Base-by-base conservation (phyloP, 768 basidiomycete species). In the Mrakia blollopis region DNA sequence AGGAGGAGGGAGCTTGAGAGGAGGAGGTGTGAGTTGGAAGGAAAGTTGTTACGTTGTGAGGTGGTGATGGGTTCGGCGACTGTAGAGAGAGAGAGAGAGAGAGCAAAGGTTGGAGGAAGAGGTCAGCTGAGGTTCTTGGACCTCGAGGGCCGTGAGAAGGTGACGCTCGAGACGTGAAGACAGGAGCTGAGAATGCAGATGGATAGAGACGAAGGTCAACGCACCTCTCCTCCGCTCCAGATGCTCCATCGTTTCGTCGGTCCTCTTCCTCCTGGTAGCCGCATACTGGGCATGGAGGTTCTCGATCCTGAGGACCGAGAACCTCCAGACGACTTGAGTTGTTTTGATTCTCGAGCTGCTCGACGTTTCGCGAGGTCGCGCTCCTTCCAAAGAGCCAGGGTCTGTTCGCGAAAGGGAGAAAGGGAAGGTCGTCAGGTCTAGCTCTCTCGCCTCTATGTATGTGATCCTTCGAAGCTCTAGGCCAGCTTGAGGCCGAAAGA, bases 301-400 rank as follows among this genome's bases (percentile, higher is more conserved):
- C 60, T 32, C 0, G 72, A 72, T 23, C 72, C 72, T 57, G 72
- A 72, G 6, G 70, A 72, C 32, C 72, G 72, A 23, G 39, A 32
- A 6, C 71, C 28, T 14, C 52, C 25, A 0, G 71, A 28, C 5
- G 71, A 72, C 71, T 72, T 72, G 14, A 74, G 61, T 30, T 65
- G 62, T 39, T 74, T 74, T 14, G 73, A 74, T 32, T 74, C 73
- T 30, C 73, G 16, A 44, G 73, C 73, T 32, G 73, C 73, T 16
- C 73, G 73, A 44, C 73, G 61, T 25, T 52, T 41, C 0, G 73
- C 62, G 61, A 74, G 73, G 47, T 74, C 73, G 32, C 73, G 61
- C 50, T 74, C 73, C 52, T 74, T 74, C 73, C 73, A 74, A 25
- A 74, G 32, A 41, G 73, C 73, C 18, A 74, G 65, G 23, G 62